These are phyloP conservation scores for Penicillium sp. DNA, from an alignment of 2,329 filamentous ascomycete genomes.

Conservation along the genomic window DNA sequence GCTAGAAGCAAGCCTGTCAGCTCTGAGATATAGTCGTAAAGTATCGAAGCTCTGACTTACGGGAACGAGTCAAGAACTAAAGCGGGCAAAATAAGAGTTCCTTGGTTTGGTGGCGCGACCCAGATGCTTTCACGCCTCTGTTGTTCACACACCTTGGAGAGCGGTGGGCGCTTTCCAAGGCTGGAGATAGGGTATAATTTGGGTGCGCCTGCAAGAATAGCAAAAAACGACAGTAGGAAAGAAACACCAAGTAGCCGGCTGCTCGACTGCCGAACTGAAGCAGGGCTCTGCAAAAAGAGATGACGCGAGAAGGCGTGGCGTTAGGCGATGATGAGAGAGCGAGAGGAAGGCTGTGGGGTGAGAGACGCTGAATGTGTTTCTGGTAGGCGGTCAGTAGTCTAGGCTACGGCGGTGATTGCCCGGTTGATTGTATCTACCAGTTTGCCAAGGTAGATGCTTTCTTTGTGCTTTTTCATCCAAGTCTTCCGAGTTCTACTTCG, in stretches of 20 bases:
- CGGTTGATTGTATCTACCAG: background rate
- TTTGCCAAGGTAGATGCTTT: background rate
- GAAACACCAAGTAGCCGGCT: background rate
- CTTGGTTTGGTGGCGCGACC: background rate
- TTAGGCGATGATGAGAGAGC: slow-evolving; percentile 26
- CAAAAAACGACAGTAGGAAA: background rate
- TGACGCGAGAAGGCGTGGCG: slow-evolving; percentile 25
- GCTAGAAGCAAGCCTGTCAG: slow-evolving; percentile 1
- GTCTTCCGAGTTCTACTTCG: background rate
- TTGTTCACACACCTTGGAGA: slow-evolving; percentile 6
- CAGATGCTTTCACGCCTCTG: background rate
- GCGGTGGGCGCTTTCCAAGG: slow-evolving; percentile 8
- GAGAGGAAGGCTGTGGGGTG: slow-evolving; percentile 18
- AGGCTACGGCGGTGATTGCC: background rate
- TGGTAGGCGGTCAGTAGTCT: slow-evolving; percentile 28
- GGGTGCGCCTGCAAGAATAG: background rate
- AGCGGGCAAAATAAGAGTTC: background rate
- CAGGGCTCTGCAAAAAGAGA: slow-evolving; percentile 1
- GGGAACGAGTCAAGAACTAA: no score
- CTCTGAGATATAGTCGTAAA: background rate
- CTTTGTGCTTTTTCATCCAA: background rate
- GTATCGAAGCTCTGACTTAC: background rate
- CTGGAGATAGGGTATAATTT: background rate
- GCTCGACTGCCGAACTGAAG: background rate
- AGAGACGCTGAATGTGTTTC: slow-evolving; percentile 25